phyloP scores from a whole-genome alignment of 352 stramenopile species.

The Phytophthora podocarpi region DNA sequence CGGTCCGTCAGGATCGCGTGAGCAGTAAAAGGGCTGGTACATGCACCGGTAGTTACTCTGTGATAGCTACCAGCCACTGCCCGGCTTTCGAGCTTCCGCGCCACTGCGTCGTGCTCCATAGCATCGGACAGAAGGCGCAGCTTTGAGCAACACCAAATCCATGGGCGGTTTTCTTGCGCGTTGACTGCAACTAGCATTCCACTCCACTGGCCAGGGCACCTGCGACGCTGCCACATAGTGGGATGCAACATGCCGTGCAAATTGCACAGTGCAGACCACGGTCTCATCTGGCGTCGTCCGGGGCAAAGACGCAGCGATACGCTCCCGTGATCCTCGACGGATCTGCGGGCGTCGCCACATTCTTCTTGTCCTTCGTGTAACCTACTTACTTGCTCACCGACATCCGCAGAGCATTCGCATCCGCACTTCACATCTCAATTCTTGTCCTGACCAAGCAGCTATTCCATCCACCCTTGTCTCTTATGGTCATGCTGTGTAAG shows the following conservation, averaged over 20 bases:
- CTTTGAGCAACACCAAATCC: too few relatives aligned
- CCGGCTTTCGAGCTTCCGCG: neutral
- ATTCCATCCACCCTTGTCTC: neutral
- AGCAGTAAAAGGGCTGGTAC: too few relatives aligned
- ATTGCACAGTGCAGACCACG: constrained; percentile 23
- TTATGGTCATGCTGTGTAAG: constrained; percentile 26
- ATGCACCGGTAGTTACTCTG: too few relatives aligned
- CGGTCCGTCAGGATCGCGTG: too few relatives aligned
- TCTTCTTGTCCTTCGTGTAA: too few relatives aligned
- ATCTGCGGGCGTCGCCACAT: neutral
- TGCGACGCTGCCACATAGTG: constrained; percentile 9
- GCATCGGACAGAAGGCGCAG: neutral
- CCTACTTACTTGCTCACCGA: neutral
- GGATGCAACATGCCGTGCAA: constrained; percentile 19
- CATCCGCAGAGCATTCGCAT: too few relatives aligned
- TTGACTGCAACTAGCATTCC: constrained; percentile 9
- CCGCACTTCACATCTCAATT: constrained; percentile 31
- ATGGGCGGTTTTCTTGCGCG: neutral
- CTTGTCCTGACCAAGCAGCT: constrained; percentile 5
- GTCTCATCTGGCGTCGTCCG: constrained; percentile 23
- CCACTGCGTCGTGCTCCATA: neutral
- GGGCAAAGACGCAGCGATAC: constrained; percentile 12
- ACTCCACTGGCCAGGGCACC: constrained; percentile 8
- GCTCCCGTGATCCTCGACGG: neutral
- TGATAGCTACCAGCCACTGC: too few relatives aligned